Conservation (phyloP, 495 filamentous ascomycete genomes). For the Aspergillus conjunctus region DNA sequence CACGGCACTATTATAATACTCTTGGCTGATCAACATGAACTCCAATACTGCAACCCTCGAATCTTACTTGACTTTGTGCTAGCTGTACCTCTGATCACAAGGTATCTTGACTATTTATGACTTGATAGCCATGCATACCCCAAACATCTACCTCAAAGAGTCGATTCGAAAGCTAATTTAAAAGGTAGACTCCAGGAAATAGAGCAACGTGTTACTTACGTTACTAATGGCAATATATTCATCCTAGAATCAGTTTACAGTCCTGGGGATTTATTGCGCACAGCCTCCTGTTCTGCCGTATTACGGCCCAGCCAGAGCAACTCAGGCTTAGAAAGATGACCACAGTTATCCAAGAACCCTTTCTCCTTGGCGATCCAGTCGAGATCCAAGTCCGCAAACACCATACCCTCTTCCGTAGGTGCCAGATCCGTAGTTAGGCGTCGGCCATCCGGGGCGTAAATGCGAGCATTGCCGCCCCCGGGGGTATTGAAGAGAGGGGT, state of each 20-base stretch:
- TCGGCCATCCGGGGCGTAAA: conserved; percentile 16
- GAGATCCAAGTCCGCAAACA: conserved; percentile 39
- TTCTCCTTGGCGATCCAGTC: conserved; percentile 31
- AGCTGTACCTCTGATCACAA: no score
- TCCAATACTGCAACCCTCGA: no score
- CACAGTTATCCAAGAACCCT: conserved; percentile 31
- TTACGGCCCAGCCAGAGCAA: conserved; percentile 20
- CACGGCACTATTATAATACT: no score
- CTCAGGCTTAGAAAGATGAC: conserved; percentile 42
- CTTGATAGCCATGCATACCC: no score
- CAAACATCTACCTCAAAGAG: no score
- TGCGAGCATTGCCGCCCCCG: conserved; percentile 3
- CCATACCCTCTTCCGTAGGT: conserved; percentile 27
- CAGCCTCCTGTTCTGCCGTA: neutral
- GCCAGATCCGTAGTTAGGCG: neutral
- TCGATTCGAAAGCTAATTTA: no score
- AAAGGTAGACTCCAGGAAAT: no score
- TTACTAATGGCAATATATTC: no score
- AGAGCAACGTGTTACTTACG: no score
- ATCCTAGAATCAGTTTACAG: neutral
- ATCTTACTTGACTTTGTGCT: no score
- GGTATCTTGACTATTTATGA: no score
- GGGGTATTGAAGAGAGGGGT: conserved; percentile 2
- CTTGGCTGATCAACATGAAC: no score
- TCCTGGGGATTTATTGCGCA: neutral